phyloP scores from a whole-genome alignment of 2,329 filamentous ascomycete genomes.

The Ophiostoma pallidulum region DNA sequence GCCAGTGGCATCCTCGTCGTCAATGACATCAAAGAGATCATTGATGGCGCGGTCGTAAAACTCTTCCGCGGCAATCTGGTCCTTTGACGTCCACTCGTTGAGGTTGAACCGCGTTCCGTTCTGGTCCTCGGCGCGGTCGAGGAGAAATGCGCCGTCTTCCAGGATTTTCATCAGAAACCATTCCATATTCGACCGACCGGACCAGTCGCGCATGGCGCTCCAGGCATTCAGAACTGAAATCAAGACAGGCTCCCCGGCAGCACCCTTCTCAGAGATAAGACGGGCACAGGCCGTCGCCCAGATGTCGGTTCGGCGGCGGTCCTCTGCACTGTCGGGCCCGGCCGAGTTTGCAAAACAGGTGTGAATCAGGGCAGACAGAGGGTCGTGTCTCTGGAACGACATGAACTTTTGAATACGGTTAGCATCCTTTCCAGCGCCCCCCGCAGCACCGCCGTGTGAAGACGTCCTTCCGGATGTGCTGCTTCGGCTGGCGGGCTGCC shows the following conservation, averaged over 20 bases:
- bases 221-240: slow-evolving; percentile 80
- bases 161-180: slow-evolving; percentile 92
- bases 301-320: slow-evolving; percentile 67
- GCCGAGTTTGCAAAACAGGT: slow-evolving; percentile 83
- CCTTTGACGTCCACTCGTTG: slow-evolving; percentile 64
- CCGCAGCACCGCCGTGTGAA: not conserved
- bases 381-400: slow-evolving; percentile 82
- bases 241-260: slow-evolving; percentile 69
- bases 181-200: slow-evolving; percentile 80
- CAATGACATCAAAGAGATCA: slow-evolving; percentile 75
- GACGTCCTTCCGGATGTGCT: slow-evolving; percentile 20
- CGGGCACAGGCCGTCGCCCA: slow-evolving; percentile 85
- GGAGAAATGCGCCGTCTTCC: slow-evolving; percentile 81
- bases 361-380: slow-evolving; percentile 74
- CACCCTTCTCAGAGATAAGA: slow-evolving; percentile 68
- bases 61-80: slow-evolving; percentile 72
- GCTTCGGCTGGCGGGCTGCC: slow-evolving; percentile 35
- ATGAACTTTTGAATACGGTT: slow-evolving; percentile 68
- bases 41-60: slow-evolving; percentile 80
- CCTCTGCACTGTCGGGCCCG: slow-evolving; percentile 71
- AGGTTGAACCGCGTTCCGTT: slow-evolving; percentile 61
- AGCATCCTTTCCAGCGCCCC: slow-evolving; percentile 8
- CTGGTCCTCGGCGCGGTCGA: slow-evolving; percentile 77
- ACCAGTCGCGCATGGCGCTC: slow-evolving; percentile 81
- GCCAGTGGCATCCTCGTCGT: slow-evolving; percentile 73